A percentile compares a stretch with the other conserved stretches of the same genome.
These are phyloP conservation scores for Osmanthus fragrans DNA, from an alignment of 257 asterid species.

Conservation along the genomic window DNA sequence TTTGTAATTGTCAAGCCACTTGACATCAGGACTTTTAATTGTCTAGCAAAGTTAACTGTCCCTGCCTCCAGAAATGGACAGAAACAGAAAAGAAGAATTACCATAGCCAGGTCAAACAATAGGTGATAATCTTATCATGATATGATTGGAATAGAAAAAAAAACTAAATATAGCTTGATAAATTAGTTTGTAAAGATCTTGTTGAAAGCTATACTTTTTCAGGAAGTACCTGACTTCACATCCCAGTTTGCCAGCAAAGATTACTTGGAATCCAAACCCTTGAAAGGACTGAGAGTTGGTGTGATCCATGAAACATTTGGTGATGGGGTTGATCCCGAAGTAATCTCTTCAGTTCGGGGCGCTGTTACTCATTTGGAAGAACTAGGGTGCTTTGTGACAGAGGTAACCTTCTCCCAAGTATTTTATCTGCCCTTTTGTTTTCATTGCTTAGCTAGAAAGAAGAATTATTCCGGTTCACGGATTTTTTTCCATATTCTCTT, in stretches of 20 bases:
- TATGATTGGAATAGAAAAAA: neutral
- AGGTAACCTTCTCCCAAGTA: conserved; percentile 46
- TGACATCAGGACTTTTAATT: neutral
- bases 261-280: conserved; percentile 68
- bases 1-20: neutral
- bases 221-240: conserved; percentile 78
- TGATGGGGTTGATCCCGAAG: conserved; percentile 78
- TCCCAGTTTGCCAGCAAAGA: conserved; percentile 60
- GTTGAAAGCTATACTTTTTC: conserved; percentile 29
- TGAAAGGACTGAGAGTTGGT: conserved; percentile 88
- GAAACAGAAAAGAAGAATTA: neutral
- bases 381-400: conserved; percentile 71
- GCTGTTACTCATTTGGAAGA: conserved; percentile 90
- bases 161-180: neutral
- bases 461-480: neutral
- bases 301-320: conserved; percentile 86
- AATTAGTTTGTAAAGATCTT: neutral
- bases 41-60: conserved; percentile 2
- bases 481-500: conserved; percentile 20
- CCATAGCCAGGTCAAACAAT: neutral
- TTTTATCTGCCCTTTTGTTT: conserved; percentile 1
- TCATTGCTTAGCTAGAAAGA: conserved; percentile 15
- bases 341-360: conserved; percentile 61
- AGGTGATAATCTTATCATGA: conserved; percentile 11
- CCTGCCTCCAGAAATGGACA: conserved; percentile 4